Evolutionary conservation across 345 rosid species (phyloP), one percentile per base, ranked within the genome.

Genomic region (Pistacia vera): DNA sequence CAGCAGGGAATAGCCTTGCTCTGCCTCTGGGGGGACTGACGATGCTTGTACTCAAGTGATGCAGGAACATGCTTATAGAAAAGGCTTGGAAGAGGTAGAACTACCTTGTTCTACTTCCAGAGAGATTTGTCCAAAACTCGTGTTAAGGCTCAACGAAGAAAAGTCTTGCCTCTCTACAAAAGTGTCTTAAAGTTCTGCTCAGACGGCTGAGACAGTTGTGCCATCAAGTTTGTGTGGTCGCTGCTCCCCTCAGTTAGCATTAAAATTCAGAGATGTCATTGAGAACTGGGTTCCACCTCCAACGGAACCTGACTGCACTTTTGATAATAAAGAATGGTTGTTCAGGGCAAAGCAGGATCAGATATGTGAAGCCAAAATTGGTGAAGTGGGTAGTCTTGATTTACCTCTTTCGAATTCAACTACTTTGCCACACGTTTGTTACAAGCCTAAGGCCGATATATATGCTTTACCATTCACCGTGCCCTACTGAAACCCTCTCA

Each of bases 381-480:
- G 63, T 20, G 78, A 83, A 66, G 76, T 33, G 3, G 66, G 60
- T 70, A 49, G 46, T 20, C 77, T 41, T 63, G 51, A 13, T 49
- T 51, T 20, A 17, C 56, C 36, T 17, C 17, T 7, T 2, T 74
- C 71, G 63, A 77, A 68, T 63, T 70, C 69, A 30, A 36, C 38
- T 41, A 38, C 68, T 17, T 79, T 85, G 83, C 89, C 90, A 56
- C 74, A 63, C 10, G 76, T 52, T 56, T 58, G 84, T 55, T 83
- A 72, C 65, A 75, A 81, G 68, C 90, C 85, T 0, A 90, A 85
- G 75, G 85, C 71, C 14, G 85, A 81, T 38, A 44, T 81, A 56
- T 81, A 82, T 69, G 90, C 89, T 44, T 85, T 89, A 68, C 92
- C 90, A n/a, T 85, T 69, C 74, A 77, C 89, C 1, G 75, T 85